Evolutionary conservation across 306 rosid genomes (phyloP), one percentile per base, ranked within the genome.

Genomic region (Luffa acutangula): DNA sequence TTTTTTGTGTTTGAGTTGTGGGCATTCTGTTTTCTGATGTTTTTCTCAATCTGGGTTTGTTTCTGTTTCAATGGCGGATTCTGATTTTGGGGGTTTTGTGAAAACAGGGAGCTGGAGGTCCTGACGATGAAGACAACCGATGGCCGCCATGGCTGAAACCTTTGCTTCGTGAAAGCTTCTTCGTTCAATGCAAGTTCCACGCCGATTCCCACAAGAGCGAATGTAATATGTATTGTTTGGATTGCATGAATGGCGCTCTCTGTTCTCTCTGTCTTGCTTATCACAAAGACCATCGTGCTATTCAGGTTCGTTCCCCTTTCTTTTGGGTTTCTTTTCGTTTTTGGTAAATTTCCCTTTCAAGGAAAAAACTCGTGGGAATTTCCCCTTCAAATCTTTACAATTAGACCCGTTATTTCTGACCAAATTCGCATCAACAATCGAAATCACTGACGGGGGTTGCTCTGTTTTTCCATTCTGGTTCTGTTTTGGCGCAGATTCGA

Each of bases 111-210:
- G 97, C 92, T 79, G 97, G 97, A 76, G 96, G 97, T 2, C 97
- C 95, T 63, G 98, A 88, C 21, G 99, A 93, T 6, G 96, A 91
- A 62, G 97, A 91, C 67, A 85, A 83, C 65, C 86, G 94, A 87
- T 96, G 99, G 99, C 99, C 99, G 37, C 99, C 99, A 78, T 96
- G 99, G 99, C 84, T 96, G 93, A 91, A 89, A 78, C 98, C 99
- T 73, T 85, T 96, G 52, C 91, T 96, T 2, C 82, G 71, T 58
- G 99, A 96, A 81, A 85, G 77, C 81, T 96, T 96, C 88, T 96
- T 96, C 77, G 99, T 89, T 88, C 99, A 90, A 83, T 96, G 99
- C 92, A 88, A 91, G 84, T 67, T 82, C 9, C 99, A 96, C 57
- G 96, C 91, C 6, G 97, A 93, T 84, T 93, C 97, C 1, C 99